A percentile compares a stretch with the other conserved stretches of the same genome.
These are phyloP conservation scores for Tagetes patula DNA, from an alignment of 129 eudicot genomes.

Conservation along the genomic window DNA sequence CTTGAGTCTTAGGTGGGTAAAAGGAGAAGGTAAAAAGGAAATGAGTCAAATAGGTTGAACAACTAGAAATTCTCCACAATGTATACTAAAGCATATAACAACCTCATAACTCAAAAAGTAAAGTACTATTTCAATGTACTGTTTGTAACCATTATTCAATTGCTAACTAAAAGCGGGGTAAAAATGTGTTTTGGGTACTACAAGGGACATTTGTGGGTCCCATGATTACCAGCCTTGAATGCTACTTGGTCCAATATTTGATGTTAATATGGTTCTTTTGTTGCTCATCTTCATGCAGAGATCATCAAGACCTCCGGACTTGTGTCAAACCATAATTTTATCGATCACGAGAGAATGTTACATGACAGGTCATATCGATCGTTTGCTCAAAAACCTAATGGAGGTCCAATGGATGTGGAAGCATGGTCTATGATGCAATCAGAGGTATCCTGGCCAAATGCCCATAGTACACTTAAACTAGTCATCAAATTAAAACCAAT, in stretches of 20 bases:
- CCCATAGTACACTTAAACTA: not conserved
- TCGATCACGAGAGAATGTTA: slow-evolving; percentile 66
- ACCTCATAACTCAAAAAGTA: not conserved
- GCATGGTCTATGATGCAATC: slow-evolving; percentile 61
- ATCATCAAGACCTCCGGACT: slow-evolving; percentile 61
- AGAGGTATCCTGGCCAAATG: slow-evolving; percentile 36
- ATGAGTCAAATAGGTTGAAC: not conserved
- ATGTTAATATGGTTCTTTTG: slow-evolving; percentile 30
- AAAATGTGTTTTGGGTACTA: not conserved
- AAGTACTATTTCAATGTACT: not conserved
- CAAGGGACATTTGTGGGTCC: slow-evolving; percentile 4
- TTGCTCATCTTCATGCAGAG: slow-evolving; percentile 44
- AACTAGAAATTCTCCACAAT: not conserved
- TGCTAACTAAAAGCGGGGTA: too few species aligned
- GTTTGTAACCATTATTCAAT: not conserved
- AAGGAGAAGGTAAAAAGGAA: not conserved
- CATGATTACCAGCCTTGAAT: not conserved
- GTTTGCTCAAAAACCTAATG: slow-evolving; percentile 55
- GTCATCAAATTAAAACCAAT: not conserved
- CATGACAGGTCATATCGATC: slow-evolving; percentile 53
- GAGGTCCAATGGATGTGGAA: slow-evolving; percentile 57
- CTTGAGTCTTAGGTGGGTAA: not conserved
- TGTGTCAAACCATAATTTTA: slow-evolving; percentile 43
- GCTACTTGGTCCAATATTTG: not conserved
- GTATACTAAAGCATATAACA: not conserved